Evolutionary conservation across 805 yeast species (phyloP).

Genomic region (Debaryomyces hansenii): DNA sequence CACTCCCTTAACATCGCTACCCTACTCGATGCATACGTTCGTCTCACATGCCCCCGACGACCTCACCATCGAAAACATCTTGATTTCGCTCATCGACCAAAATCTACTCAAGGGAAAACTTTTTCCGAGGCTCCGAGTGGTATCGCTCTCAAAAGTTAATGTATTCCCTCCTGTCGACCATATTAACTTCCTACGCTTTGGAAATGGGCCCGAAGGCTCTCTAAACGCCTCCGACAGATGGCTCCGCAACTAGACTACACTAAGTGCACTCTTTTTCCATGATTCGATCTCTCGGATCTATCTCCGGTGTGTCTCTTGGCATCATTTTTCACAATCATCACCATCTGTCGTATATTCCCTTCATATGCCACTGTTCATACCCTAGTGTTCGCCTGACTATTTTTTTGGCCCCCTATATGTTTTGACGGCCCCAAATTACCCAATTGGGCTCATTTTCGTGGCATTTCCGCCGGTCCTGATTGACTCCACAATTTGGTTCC

Average conservation of each 20-base stretch:
- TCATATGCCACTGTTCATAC: background rate
- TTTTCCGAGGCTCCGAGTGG: conserved; percentile 37
- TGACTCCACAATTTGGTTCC: background rate
- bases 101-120: conserved; percentile 55
- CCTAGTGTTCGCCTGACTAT: background rate
- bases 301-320: background rate
- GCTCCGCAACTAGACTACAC: conserved; percentile 4
- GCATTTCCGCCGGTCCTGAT: background rate
- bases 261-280: background rate
- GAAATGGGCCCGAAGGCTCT: conserved; percentile 19
- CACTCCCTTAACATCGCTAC: background rate
- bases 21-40: conserved; percentile 1
- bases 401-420: too few species aligned
- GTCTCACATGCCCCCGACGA: conserved; percentile 27
- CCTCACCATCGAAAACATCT: conserved; percentile 47
- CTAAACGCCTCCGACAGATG: conserved; percentile 14
- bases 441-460: background rate
- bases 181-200: conserved; percentile 24
- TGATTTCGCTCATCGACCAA: conserved; percentile 53
- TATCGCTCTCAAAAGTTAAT: conserved; percentile 42
- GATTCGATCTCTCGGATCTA: background rate
- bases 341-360: background rate
- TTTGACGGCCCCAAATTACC: background rate
- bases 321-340: background rate
- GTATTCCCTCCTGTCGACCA: conserved; percentile 39